Conservation (phyloP, 169 alveolate species). For the Condylostoma magnum region DNA sequence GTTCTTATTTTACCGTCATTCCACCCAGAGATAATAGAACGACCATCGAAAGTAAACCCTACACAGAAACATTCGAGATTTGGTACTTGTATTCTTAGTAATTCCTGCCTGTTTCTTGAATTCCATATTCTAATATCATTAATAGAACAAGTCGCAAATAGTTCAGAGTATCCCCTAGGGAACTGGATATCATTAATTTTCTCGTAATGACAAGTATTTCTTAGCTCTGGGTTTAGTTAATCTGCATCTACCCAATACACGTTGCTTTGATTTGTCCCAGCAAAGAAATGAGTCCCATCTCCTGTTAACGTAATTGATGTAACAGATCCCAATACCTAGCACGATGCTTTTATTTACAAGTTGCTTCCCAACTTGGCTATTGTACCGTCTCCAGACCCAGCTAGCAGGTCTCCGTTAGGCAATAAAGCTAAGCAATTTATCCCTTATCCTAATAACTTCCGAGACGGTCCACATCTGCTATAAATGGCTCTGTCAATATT, state of each 20-base stretch:
- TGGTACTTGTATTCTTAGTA: slow-evolving; percentile 88
- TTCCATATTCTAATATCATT: slow-evolving; percentile 93
- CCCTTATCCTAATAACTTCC: slow-evolving; percentile 80
- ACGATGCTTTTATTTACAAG: slow-evolving; percentile 56
- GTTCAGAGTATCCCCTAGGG: slow-evolving; percentile 77
- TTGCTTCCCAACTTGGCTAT: slow-evolving; percentile 77
- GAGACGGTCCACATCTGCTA: slow-evolving; percentile 80
- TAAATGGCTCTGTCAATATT: slow-evolving; percentile 60
- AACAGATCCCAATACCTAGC: slow-evolving; percentile 87
- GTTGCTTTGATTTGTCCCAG: slow-evolving; percentile 83
- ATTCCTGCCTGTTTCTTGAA: slow-evolving; percentile 83
- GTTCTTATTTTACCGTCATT: slow-evolving; percentile 90
- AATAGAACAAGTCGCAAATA: slow-evolving; percentile 88
- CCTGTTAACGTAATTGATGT: slow-evolving; percentile 84
- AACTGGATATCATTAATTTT: slow-evolving; percentile 82
- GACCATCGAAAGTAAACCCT: slow-evolving; percentile 80
- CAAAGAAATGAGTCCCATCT: slow-evolving; percentile 86
- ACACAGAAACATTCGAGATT: slow-evolving; percentile 86
- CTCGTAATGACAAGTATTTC: slow-evolving; percentile 89
- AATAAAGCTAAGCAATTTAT: slow-evolving; percentile 78
- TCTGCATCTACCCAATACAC: slow-evolving; percentile 91
- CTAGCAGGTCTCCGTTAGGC: slow-evolving; percentile 84
- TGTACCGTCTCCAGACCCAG: slow-evolving; percentile 92
- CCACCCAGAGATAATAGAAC: slow-evolving; percentile 87
- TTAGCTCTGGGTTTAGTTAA: slow-evolving; percentile 83